These are phyloP conservation scores for Silybum marianum DNA, from an alignment of 129 eudicot genomes.

Conservation along the genomic window DNA sequence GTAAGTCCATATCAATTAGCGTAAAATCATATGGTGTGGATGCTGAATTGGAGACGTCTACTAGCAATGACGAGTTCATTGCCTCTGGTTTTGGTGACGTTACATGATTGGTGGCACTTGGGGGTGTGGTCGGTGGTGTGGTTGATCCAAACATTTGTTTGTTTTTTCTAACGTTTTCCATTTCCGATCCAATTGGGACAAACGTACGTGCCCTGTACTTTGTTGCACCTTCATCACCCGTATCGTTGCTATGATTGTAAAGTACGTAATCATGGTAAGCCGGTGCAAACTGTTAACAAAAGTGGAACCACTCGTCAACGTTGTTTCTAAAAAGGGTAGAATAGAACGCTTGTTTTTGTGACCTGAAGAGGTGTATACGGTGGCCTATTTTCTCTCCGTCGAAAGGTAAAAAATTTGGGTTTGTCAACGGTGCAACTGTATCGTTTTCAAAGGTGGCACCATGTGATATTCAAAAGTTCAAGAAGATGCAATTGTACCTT, in stretches of 20 bases:
- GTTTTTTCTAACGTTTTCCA: constrained; percentile 87
- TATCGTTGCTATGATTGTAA: constrained; percentile 74
- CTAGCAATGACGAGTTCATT: constrained; percentile 65
- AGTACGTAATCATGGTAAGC: constrained; percentile 98
- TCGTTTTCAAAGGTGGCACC: too few relatives aligned
- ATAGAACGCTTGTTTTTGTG: too few relatives aligned
- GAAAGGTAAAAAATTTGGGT: too few relatives aligned
- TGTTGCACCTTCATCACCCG: constrained; percentile 69
- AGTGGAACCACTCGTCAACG: background rate
- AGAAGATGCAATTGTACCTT: too few relatives aligned
- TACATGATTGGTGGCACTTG: constrained; percentile 18
- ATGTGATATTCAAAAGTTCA: too few relatives aligned
- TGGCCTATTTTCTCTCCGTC: too few relatives aligned
- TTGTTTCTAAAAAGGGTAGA: too few relatives aligned
- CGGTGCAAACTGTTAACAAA: constrained; percentile 86
- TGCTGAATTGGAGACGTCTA: constrained; percentile 44
- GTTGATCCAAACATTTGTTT: constrained; percentile 52
- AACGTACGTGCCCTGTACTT: constrained; percentile 87
- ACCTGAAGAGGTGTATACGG: too few relatives aligned
- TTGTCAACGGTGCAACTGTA: too few relatives aligned
- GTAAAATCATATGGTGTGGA: constrained; percentile 63
- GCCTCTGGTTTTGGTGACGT: constrained; percentile 55
- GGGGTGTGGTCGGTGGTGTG: constrained; percentile 48
- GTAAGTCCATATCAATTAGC: constrained; percentile 78
- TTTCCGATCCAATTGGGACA: constrained; percentile 94